Percentiles rank a stretch among this genome's conserved stretches.
These are phyloP conservation scores for Rosellinia necatrix DNA, from an alignment of 2,329 filamentous ascomycete genomes.

Conservation along the genomic window DNA sequence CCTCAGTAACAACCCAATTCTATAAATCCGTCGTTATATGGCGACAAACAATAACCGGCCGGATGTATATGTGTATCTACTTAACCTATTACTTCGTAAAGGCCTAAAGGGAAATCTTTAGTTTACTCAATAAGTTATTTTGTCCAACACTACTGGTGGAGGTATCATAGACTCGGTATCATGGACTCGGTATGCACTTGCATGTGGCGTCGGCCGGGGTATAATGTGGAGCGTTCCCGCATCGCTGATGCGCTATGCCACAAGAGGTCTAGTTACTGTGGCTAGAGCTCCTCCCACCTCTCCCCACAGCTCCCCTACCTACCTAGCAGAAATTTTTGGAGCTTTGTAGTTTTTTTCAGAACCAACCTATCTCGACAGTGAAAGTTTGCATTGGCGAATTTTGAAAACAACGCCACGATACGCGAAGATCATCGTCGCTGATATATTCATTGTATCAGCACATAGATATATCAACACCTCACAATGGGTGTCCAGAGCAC, in stretches of 20 bases:
- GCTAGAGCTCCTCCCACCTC: conserved; percentile 28
- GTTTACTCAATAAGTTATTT: no score
- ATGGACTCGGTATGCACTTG: no score
- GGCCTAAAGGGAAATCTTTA: no score
- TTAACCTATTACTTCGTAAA: no score
- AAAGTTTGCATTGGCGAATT: conserved; percentile 27
- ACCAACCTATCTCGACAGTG: conserved; percentile 12
- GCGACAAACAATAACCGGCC: no score
- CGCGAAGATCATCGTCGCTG: conserved; percentile 28
- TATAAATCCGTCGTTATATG: no score
- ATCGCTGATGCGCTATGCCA: not conserved
- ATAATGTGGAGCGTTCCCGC: not conserved
- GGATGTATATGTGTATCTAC: no score
- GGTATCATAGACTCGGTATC: no score
- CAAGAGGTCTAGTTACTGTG: conserved; percentile 20
- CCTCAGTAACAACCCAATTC: no score
- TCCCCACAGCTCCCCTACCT: conserved; percentile 20
- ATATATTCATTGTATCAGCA: conserved; percentile 22
- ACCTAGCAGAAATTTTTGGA: conserved; percentile 41
- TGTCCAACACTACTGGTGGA: no score
- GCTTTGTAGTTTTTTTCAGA: conserved; percentile 32
- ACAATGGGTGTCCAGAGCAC: conserved; percentile 35
- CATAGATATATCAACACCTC: conserved; percentile 31
- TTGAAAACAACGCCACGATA: conserved; percentile 30
- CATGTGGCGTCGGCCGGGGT: not conserved